These are phyloP conservation scores for Thelonectria olida DNA, from an alignment of 2,329 filamentous ascomycete species.

Conservation along the genomic window DNA sequence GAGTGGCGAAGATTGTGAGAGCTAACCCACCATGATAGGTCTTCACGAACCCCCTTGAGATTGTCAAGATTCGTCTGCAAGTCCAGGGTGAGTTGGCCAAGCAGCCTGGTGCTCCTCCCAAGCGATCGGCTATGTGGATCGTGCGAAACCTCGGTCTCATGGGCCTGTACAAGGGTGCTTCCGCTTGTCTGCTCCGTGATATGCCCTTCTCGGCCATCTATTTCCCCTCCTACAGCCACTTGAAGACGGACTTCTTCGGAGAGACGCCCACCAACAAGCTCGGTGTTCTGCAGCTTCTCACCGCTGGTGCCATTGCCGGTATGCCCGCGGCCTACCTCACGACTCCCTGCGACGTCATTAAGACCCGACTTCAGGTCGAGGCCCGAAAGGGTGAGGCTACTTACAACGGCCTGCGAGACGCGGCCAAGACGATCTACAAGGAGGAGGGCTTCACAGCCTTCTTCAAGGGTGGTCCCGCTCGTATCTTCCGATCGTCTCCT, in stretches of 20 bases:
- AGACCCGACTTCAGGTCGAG: constrained; percentile 97
- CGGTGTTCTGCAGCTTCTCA: constrained; percentile 88
- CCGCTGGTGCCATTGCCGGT: constrained; percentile 91
- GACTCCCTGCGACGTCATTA: constrained; percentile 98
- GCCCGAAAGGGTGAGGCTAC: constrained; percentile 91
- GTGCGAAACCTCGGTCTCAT: constrained; percentile 93
- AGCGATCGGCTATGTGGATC: constrained; percentile 97
- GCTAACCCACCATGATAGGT: constrained; percentile 61
- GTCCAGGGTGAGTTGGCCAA: constrained; percentile 97
- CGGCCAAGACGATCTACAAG: constrained; percentile 81
- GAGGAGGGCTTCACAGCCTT: constrained; percentile 96
- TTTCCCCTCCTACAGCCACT: constrained; percentile 94
- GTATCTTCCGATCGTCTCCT: constrained; percentile 92
- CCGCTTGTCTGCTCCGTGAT: constrained; percentile 92
- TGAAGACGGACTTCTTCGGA: constrained; percentile 94
- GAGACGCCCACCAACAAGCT: constrained; percentile 89
- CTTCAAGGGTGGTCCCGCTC: constrained; percentile 97
- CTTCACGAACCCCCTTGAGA: constrained; percentile 97
- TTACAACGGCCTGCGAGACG: constrained; percentile 89
- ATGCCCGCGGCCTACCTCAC: constrained; percentile 95
- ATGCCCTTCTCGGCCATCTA: constrained; percentile 99
- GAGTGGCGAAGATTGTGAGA: not conserved
- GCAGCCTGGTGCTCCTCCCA: constrained; percentile 80
- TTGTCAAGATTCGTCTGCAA: constrained; percentile 98
- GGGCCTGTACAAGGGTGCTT: constrained; percentile 96